These are phyloP conservation scores for Geranomyces variabilis DNA, from an alignment of 192 early-diverging fungal species.

Conservation along the genomic window DNA sequence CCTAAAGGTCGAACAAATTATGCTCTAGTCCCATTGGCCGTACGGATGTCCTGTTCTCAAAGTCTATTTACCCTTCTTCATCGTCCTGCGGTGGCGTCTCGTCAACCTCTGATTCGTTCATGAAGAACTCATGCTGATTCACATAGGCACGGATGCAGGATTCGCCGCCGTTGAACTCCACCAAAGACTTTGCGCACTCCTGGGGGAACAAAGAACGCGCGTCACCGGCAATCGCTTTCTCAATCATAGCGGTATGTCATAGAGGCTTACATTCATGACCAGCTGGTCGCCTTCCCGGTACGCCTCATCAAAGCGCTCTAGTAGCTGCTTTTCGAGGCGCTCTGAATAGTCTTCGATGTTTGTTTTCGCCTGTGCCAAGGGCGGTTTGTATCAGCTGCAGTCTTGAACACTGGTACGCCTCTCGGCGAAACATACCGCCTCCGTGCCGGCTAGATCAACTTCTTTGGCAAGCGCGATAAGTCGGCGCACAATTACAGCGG, in stretches of 20 bases:
- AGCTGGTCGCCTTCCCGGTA: constrained; percentile 73
- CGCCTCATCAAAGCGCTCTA: constrained; percentile 86
- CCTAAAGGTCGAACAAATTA: neutral
- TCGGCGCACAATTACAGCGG: constrained; percentile 81
- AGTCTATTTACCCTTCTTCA: constrained; percentile 11
- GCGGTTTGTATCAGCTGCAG: neutral
- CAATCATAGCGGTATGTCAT: neutral
- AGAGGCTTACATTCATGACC: constrained; percentile 70
- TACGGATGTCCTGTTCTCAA: too few relatives aligned
- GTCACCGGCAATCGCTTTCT: neutral
- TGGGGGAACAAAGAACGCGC: constrained; percentile 41
- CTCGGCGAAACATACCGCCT: constrained; percentile 37
- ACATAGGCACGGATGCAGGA: constrained; percentile 94
- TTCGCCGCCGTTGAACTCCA: constrained; percentile 95
- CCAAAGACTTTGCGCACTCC: constrained; percentile 83
- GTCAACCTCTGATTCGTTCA: constrained; percentile 57
- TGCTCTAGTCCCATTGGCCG: neutral
- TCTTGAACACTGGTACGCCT: neutral
- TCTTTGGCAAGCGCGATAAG: constrained; percentile 86
- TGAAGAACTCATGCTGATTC: constrained; percentile 96
- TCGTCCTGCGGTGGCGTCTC: constrained; percentile 17
- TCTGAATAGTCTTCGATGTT: constrained; percentile 95
- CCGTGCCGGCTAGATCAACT: constrained; percentile 70
- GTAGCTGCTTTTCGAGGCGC: constrained; percentile 84
- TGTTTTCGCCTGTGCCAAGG: constrained; percentile 64